Evolutionary conservation across 768 basidiomycete species (phyloP).

Genomic region (Suillus subluteus): DNA sequence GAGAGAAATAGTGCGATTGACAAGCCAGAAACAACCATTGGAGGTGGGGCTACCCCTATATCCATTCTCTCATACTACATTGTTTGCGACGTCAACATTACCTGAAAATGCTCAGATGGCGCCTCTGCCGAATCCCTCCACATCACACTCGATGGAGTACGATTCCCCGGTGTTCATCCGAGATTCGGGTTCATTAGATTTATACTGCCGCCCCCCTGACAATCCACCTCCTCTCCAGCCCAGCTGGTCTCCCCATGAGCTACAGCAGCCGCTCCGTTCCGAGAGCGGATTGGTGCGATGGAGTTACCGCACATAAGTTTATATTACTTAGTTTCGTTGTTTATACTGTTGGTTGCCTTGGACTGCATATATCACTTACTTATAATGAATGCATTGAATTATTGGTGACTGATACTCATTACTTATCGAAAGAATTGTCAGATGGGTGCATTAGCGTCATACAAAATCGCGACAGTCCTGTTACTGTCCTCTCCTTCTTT

Average conservation of each 20-base stretch:
- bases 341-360: not conserved
- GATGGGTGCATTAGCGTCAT: conserved; percentile 13
- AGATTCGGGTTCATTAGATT: not conserved
- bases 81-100: conserved; percentile 57
- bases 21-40: conserved; percentile 77
- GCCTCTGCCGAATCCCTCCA: conserved; percentile 32
- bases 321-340: not conserved
- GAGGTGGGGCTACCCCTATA: conserved; percentile 81
- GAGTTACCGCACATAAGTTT: not conserved
- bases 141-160: not conserved
- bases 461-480: conserved; percentile 18
- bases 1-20: conserved; percentile 84
- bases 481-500: conserved; percentile 44
- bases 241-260: not conserved
- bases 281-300: conserved; percentile 1
- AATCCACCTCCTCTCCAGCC: not conserved
- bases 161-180: not conserved
- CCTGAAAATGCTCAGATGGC: conserved; percentile 32
- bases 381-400: not conserved
- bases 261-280: not conserved
- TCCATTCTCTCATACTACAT: conserved; percentile 72
- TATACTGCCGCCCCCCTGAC: not conserved
- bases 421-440: not conserved
- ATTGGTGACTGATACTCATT: not conserved
- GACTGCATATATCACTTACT: not conserved